Evolutionary conservation across 2,329 filamentous ascomycete genomes (phyloP).

Genomic region (Aureobasidium sp.): DNA sequence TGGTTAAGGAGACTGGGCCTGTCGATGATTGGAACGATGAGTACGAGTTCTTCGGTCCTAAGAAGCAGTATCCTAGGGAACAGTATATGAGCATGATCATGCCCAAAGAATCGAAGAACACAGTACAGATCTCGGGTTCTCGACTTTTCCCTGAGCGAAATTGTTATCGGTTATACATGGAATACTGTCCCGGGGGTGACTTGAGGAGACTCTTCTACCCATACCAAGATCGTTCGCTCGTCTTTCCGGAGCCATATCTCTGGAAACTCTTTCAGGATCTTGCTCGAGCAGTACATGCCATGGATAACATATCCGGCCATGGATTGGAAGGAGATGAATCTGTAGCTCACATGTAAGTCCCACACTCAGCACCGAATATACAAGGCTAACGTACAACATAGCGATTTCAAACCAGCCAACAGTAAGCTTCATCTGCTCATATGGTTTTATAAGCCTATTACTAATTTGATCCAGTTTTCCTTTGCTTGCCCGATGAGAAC

Average conservation of each 20-base stretch:
- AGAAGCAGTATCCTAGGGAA: neutral
- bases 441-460: too few relatives aligned
- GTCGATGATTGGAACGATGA: neutral
- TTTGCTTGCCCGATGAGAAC: neutral
- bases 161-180: conserved; percentile 14
- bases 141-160: neutral
- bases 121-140: neutral
- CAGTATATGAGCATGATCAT: neutral
- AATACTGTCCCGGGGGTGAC: conserved; percentile 11
- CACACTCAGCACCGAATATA: too few relatives aligned
- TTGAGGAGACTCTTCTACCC: neutral
- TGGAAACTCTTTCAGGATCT: conserved; percentile 18
- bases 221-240: neutral
- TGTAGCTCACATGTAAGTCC: neutral
- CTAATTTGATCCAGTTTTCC: neutral
- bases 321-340: neutral
- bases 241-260: conserved; percentile 16
- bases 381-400: neutral
- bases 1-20: neutral
- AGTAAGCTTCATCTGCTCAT: neutral
- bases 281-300: neutral
- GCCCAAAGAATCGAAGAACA: neutral
- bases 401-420: conserved; percentile 9
- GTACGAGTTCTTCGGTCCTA: neutral
- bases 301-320: neutral